Conservation (phyloP, 495 filamentous ascomycete species). For the Monascus purpureus region DNA sequence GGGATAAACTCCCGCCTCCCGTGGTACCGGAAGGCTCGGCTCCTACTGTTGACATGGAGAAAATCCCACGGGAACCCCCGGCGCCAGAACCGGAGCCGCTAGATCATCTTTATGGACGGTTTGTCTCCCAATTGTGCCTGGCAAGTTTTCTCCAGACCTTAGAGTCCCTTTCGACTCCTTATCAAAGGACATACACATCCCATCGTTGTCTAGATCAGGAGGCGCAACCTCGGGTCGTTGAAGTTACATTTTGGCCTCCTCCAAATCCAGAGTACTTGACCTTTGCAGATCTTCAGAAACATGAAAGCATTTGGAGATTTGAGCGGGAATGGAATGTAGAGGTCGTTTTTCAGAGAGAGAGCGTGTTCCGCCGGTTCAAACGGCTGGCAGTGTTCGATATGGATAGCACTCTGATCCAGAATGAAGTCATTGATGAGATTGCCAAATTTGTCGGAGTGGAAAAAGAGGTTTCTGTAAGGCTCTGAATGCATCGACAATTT, state of each 20-base stretch:
- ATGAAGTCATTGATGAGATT: conserved; percentile 93
- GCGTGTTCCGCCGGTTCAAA: conserved; percentile 59
- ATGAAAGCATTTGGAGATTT: conserved; percentile 69
- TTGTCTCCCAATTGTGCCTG: conserved; percentile 65
- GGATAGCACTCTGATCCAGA: conserved; percentile 90
- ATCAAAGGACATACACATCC: conserved; percentile 45
- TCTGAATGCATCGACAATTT: conserved; percentile 9
- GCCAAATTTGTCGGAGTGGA: conserved; percentile 67
- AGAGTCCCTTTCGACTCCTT: conserved; percentile 49
- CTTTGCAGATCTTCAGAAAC: conserved; percentile 54
- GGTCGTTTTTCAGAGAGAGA: conserved; percentile 56
- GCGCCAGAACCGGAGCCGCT: conserved; percentile 48
- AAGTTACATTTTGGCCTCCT: conserved; percentile 54
- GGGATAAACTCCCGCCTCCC: conserved; percentile 24
- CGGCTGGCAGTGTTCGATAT: conserved; percentile 90
- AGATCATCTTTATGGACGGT: conserved; percentile 63
- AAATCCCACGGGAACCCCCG: conserved; percentile 59
- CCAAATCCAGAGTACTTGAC: conserved; percentile 54
- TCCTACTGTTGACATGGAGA: conserved; percentile 51
- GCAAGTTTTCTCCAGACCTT: conserved; percentile 70
- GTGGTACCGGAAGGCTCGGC: conserved; percentile 35
- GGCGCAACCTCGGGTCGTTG: conserved; percentile 49
- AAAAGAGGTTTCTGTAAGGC: conserved; percentile 43
- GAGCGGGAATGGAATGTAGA: conserved; percentile 83
- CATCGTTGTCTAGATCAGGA: conserved; percentile 57